Conservation (phyloP, 2,329 filamentous ascomycete genomes). For the Sporothrix variecibatus region DNA sequence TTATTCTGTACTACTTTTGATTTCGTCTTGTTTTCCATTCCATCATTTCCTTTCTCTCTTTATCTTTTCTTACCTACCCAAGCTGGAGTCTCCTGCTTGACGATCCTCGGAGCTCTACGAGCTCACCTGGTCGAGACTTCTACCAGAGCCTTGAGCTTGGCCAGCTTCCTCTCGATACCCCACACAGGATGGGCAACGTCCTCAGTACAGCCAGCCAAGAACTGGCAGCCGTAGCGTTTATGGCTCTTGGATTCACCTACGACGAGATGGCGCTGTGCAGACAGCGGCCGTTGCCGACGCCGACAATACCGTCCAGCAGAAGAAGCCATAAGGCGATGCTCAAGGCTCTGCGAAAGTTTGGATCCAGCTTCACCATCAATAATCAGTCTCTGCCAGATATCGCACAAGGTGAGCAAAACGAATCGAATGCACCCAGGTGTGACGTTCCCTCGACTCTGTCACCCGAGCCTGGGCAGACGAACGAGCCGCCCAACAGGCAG, state of each 20-base stretch:
- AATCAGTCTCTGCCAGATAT: neutral
- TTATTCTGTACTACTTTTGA: neutral
- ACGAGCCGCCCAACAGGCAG: neutral
- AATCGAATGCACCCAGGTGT: no score
- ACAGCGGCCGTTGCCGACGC: neutral
- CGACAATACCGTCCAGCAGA: neutral
- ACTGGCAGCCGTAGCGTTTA: neutral
- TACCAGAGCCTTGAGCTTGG: neutral
- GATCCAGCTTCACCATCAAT: neutral
- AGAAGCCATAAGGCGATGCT: neutral
- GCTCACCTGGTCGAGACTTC: neutral
- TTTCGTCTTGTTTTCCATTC: neutral
- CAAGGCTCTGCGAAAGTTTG: neutral
- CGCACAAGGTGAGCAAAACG: neutral
- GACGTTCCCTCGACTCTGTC: neutral
- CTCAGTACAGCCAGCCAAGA: neutral
- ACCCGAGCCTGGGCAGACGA: neutral
- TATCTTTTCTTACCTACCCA: neutral
- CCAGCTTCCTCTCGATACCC: no score
- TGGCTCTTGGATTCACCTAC: neutral
- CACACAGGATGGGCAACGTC: neutral
- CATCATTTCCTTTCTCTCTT: neutral
- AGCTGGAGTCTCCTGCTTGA: neutral
- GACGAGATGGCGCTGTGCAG: neutral
- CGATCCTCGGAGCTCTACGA: neutral